Base-by-base conservation (phyloP, 1,284 basidiomycete species). In the Lentinula novae-zelandiae region DNA sequence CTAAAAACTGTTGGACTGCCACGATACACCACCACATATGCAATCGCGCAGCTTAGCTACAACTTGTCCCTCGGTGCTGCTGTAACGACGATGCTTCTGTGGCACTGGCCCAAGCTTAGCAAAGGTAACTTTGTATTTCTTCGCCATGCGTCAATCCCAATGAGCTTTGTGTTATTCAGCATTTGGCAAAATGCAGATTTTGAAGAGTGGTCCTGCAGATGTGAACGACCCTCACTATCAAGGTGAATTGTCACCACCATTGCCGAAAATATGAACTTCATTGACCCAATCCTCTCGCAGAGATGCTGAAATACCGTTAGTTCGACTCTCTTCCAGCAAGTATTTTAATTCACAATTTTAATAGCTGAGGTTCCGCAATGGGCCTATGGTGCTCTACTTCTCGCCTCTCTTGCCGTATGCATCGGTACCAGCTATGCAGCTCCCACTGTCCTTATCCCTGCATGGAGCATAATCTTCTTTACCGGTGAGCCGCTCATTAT, bases 401-500 rank as follows among this genome's bases (percentile, higher is more conserved):
- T 81, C 12, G 63, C 71, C n/a, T 81, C 82, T 0, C 69, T 86
- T 17, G 79, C 63, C n/a, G 73, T 85, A 52, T 79, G 79, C 33
- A 81, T 86, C 60, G 82, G 81, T 20, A 81, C 80, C 67, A 78
- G 78, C 60, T 82, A 82, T 66, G 76, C 79, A 7, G 72, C 74
- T 15, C 67, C 72, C 17, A 71, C 72, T 4, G 76, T 79, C n/a
- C 76, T 82, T 17, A 73, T 83, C 63, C 82, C 82, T 5, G 80
- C 76, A 60, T 84, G 82, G 82, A 80, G 79, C 65, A 71, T 83
- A 57, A 68, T 84, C 31, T 67, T 80, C 51, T 83, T 84, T 68
- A 82, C 82, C 6, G 55, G 74, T 73, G 50, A 60, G 67, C 34
- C 5, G 31, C 46, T 44, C 42, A 17, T 39, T 33, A n/a, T 31